Evolutionary conservation across 345 rosid species (phyloP).

Genomic region (Arabidopsis arenosa): DNA sequence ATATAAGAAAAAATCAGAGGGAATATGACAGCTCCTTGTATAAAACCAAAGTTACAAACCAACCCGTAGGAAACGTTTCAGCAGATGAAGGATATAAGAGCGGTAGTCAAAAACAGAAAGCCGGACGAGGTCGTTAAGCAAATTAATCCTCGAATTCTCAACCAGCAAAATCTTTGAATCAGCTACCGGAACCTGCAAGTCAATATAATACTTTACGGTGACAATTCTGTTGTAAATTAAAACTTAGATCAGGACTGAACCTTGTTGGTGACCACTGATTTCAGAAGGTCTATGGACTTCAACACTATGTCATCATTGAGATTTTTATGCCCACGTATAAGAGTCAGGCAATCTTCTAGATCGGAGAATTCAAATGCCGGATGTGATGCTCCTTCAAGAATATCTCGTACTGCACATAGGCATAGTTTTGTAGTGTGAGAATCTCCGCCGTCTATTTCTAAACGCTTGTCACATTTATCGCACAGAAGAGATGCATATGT

Average conservation of each 20-base stretch:
- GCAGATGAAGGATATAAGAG: constrained; percentile 23
- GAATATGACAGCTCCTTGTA: constrained; percentile 5
- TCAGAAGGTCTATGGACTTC: constrained; percentile 9
- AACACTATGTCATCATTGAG: constrained; percentile 23
- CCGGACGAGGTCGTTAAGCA: constrained; percentile 16
- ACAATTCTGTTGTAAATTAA: background rate
- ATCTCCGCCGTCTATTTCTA: background rate
- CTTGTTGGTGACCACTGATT: constrained; percentile 2
- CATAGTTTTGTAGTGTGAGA: background rate
- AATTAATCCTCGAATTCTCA: constrained; percentile 18
- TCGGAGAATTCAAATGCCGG: constrained; percentile 3
- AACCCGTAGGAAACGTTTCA: constrained; percentile 32
- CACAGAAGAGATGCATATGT: constrained; percentile 32
- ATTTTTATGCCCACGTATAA: background rate
- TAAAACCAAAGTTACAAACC: background rate
- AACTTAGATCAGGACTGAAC: constrained; percentile 19
- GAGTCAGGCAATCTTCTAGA: background rate
- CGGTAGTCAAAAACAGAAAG: constrained; percentile 39
- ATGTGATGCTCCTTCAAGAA: constrained; percentile 19
- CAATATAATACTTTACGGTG: background rate
- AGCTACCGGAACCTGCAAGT: constrained; percentile 10
- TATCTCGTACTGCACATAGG: constrained; percentile 26
- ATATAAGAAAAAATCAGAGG: background rate
- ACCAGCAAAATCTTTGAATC: constrained; percentile 25
- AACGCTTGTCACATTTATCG: background rate